Conservation (phyloP, 352 stramenopile genomes). For the Thalassiosira hispida region DNA sequence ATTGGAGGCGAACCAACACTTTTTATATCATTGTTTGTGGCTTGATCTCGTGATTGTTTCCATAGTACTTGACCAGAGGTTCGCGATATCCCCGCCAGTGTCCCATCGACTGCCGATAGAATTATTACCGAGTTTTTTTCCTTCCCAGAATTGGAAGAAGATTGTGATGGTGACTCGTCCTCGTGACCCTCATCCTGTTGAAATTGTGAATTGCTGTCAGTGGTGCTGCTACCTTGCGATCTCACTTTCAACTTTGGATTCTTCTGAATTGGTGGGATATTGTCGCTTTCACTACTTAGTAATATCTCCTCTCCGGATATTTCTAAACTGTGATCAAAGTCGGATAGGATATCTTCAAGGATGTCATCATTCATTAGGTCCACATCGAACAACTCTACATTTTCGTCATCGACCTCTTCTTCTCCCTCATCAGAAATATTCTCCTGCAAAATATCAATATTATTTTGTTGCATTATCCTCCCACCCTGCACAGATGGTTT, state of each 20-base stretch:
- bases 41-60: slow-evolving; percentile 56
- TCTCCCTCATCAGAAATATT: neutral
- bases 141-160: slow-evolving; percentile 6
- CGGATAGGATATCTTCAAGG: neutral
- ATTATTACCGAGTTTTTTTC: slow-evolving; percentile 63
- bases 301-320: neutral
- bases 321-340: neutral
- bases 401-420: neutral
- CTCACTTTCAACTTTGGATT: slow-evolving; percentile 1
- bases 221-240: slow-evolving; percentile 1
- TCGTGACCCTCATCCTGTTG: neutral
- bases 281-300: neutral
- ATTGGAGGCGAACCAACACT: neutral
- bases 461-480: neutral
- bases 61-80: slow-evolving; percentile 65
- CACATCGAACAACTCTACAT: neutral
- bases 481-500: neutral
- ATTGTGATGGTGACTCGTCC: slow-evolving; percentile 3
- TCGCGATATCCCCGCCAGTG: slow-evolving; percentile 69
- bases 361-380: neutral
- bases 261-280: neutral
- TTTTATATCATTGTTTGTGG: slow-evolving; percentile 11
- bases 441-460: neutral
- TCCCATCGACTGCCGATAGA: slow-evolving; percentile 72
- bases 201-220: neutral